phyloP scores from a whole-genome alignment of 495 filamentous ascomycete genomes.

The Tuber indicum region DNA sequence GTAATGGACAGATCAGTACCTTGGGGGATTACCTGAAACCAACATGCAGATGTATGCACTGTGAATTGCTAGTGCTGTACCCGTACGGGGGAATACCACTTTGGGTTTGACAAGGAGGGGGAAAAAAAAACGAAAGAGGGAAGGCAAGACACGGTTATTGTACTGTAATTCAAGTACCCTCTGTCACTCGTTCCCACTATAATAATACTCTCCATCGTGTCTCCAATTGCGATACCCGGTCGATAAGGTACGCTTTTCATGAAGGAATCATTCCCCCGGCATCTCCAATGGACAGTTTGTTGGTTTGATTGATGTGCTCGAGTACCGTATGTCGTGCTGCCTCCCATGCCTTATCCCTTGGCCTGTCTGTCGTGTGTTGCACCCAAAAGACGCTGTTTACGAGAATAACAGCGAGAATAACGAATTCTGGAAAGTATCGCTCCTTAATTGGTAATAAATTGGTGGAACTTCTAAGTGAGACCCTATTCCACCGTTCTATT shows the following conservation, averaged over 20 bases:
- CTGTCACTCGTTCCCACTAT: neutral
- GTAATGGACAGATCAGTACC: neutral
- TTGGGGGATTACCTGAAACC: neutral
- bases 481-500: no score
- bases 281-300: neutral
- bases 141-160: neutral
- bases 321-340: neutral
- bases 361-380: neutral
- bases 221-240: neutral
- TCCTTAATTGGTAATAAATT: no score
- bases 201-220: neutral
- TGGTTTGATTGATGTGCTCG: neutral
- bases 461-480: no score
- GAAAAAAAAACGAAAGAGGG: neutral
- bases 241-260: neutral
- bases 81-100: neutral
- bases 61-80: neutral
- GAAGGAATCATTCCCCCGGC: neutral
- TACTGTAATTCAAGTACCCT: neutral
- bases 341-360: neutral
- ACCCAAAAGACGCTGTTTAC: neutral
- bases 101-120: neutral
- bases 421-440: no score
- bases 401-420: no score
- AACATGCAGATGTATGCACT: neutral